phyloP scores from a whole-genome alignment of 176 grass and related monocot species.

The Stipa capillata region DNA sequence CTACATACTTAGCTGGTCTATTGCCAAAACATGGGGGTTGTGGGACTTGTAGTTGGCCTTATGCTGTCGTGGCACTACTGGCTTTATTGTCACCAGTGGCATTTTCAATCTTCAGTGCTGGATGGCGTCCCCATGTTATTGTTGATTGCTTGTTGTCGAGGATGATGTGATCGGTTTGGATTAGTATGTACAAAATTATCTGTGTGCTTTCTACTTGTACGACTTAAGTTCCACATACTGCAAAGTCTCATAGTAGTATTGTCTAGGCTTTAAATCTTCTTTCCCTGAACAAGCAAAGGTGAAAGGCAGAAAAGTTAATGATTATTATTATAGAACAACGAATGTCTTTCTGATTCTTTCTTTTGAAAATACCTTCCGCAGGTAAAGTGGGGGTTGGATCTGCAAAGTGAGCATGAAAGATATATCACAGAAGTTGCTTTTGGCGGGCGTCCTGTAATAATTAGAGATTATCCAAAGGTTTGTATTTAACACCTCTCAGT shows the following conservation, averaged over 20 bases:
- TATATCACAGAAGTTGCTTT: constrained; percentile 97
- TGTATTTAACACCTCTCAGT: background rate
- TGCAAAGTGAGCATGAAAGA: constrained; percentile 99
- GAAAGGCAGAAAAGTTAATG: background rate
- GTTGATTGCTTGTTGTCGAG: background rate
- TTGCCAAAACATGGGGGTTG: background rate
- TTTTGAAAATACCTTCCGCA: constrained; percentile 5
- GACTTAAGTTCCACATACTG: background rate
- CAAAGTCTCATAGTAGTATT: background rate
- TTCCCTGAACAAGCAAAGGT: background rate
- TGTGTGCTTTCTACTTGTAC: background rate
- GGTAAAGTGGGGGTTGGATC: constrained; percentile 95
- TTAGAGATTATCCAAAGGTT: constrained; percentile 98
- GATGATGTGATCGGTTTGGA: background rate
- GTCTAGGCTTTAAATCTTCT: background rate
- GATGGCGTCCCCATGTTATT: background rate
- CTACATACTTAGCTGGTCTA: background rate
- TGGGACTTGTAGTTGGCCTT: background rate
- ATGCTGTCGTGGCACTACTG: background rate
- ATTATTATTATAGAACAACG: background rate
- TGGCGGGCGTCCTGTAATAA: constrained; percentile 84
- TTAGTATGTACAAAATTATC: background rate
- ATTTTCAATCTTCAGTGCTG: background rate
- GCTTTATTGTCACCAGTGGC: background rate
- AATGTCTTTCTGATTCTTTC: background rate